These are phyloP conservation scores for Limnanthes douglasii DNA, from an alignment of 345 rosid species.

Conservation along the genomic window DNA sequence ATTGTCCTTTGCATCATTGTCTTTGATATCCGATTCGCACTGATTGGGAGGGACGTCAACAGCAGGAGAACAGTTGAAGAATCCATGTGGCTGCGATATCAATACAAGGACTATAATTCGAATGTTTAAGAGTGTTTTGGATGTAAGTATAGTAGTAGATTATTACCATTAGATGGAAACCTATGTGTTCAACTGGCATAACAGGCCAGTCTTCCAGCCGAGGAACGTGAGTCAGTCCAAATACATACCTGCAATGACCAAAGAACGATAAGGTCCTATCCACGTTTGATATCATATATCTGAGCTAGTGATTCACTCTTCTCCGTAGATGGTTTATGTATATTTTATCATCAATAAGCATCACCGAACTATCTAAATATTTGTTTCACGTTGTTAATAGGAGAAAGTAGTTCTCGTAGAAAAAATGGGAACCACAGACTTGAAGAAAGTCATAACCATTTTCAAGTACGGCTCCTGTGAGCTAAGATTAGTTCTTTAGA, in stretches of 20 bases:
- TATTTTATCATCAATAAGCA: no score
- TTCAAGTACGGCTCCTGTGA: no score
- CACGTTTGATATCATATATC: no score
- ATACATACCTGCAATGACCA: slow-evolving; percentile 47
- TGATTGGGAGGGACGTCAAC: slow-evolving; percentile 81
- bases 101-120: background rate
- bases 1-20: slow-evolving; percentile 42
- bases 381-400: no score
- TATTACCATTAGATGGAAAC: slow-evolving; percentile 72
- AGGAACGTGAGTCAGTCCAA: slow-evolving; percentile 82
- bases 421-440: no score
- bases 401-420: no score
- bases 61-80: slow-evolving; percentile 91
- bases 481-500: background rate
- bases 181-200: slow-evolving; percentile 79
- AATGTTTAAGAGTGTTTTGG: background rate
- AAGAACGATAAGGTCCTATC: no score
- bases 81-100: slow-evolving; percentile 76
- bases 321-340: no score
- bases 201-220: slow-evolving; percentile 95
- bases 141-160: background rate
- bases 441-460: no score
- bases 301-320: no score
- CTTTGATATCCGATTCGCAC: slow-evolving; percentile 56
- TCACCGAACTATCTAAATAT: no score